These are phyloP conservation scores for Zanthoxylum bungeanum DNA, from an alignment of 345 rosid species.

Conservation along the genomic window DNA sequence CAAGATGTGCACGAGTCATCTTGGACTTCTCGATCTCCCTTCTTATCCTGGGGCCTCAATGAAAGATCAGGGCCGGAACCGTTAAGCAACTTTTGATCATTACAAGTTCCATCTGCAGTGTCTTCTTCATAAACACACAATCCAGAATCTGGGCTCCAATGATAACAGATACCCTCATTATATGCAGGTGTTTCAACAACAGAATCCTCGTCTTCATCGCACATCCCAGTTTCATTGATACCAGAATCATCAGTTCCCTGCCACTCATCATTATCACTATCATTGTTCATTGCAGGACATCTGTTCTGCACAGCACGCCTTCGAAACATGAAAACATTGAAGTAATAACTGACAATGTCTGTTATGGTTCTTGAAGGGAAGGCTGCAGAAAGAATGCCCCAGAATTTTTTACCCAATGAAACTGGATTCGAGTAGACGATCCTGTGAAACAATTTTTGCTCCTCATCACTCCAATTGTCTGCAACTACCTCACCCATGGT, in stretches of 20 bases:
- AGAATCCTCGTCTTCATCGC: slow-evolving; percentile 23
- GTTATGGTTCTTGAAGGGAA: slow-evolving; percentile 53
- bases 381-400: slow-evolving; percentile 44
- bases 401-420: slow-evolving; percentile 55
- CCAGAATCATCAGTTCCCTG: slow-evolving; percentile 31
- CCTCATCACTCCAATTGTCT: slow-evolving; percentile 62
- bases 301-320: slow-evolving; percentile 76
- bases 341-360: slow-evolving; percentile 82
- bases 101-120: slow-evolving; percentile 1
- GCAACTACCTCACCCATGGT: slow-evolving; percentile 77
- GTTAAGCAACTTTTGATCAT: slow-evolving; percentile 10
- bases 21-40: slow-evolving; percentile 19
- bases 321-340: slow-evolving; percentile 68
- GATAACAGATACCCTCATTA: slow-evolving; percentile 14
- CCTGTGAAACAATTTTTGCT: slow-evolving; percentile 53
- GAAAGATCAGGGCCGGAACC: slow-evolving; percentile 3
- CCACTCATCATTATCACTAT: slow-evolving; percentile 85
- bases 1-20: slow-evolving; percentile 42
- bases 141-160: not conserved
- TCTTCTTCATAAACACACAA: slow-evolving; percentile 27
- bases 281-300: slow-evolving; percentile 41
- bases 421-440: slow-evolving; percentile 54
- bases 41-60: slow-evolving; percentile 13
- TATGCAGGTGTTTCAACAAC: slow-evolving; percentile 35
- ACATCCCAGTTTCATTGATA: slow-evolving; percentile 16